These are phyloP conservation scores for Xylariaceae sp. DNA, from an alignment of 2,329 filamentous ascomycete species.

Conservation along the genomic window DNA sequence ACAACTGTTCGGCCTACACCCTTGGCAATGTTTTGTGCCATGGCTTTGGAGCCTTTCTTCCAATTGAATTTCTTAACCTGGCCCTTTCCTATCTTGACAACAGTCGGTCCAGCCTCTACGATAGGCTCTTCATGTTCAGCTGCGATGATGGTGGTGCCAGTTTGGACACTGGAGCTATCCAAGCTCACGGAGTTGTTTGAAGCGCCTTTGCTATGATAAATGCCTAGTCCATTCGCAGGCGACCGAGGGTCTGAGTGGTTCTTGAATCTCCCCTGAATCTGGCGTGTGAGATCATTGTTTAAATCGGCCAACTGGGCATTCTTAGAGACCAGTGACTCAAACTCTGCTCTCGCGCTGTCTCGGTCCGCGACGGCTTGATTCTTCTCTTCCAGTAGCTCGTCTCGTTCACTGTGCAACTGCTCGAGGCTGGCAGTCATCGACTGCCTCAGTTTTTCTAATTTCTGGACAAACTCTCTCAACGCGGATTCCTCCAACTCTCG, in stretches of 20 bases:
- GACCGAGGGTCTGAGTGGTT: constrained; percentile 55
- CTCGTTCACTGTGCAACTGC: constrained; percentile 65
- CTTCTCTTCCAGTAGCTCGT: constrained; percentile 80
- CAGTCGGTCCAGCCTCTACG: constrained; percentile 74
- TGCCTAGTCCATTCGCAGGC: constrained; percentile 51
- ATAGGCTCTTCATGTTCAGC: constrained; percentile 64
- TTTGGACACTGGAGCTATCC: constrained; percentile 50
- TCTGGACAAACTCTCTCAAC: constrained; percentile 85
- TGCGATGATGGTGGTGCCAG: constrained; percentile 55
- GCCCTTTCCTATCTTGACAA: constrained; percentile 91
- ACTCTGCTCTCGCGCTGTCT: constrained; percentile 90
- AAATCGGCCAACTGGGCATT: constrained; percentile 91
- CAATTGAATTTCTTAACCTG: constrained; percentile 97
- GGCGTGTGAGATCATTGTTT: constrained; percentile 92
- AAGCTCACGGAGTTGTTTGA: constrained; percentile 48
- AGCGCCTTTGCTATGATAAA: constrained; percentile 48
- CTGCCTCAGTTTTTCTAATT: constrained; percentile 58
- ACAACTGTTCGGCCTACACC: constrained; percentile 89
- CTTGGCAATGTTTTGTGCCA: constrained; percentile 91
- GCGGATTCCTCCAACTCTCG: constrained; percentile 81
- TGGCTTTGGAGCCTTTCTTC: constrained; percentile 93
- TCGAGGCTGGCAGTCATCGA: constrained; percentile 55
- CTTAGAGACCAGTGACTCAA: constrained; percentile 89
- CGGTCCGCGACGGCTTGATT: constrained; percentile 77
- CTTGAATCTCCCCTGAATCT: constrained; percentile 91